Conservation (phyloP, 257 asterid genomes). For the Nicotiana sylvestris region DNA sequence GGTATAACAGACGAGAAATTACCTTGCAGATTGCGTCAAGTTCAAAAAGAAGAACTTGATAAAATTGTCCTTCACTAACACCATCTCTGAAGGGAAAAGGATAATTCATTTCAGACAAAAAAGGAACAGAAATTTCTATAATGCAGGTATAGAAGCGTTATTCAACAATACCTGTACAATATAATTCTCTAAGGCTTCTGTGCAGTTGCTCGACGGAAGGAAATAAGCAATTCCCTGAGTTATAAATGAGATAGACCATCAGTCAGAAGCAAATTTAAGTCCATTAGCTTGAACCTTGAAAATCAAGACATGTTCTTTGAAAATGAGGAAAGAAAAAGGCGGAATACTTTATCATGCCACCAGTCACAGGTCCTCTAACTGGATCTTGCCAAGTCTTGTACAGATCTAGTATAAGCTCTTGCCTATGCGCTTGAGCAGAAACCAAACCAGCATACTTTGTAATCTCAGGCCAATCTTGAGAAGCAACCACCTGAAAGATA, state of each 20-base stretch:
- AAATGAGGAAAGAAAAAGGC: neutral
- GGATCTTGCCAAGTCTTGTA: constrained; percentile 92
- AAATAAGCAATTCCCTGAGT: constrained; percentile 76
- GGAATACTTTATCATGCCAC: constrained; percentile 92
- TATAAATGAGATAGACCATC: neutral
- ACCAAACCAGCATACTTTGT: constrained; percentile 96
- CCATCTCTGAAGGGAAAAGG: constrained; percentile 64
- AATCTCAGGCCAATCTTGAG: constrained; percentile 98
- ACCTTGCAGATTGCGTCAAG: constrained; percentile 98
- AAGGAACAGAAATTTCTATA: neutral
- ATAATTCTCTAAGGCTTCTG: constrained; percentile 84
- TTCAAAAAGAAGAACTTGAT: constrained; percentile 86
- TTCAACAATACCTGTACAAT: constrained; percentile 57
- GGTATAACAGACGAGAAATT: neutral
- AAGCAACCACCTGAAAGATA: constrained; percentile 84
- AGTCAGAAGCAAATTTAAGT: neutral
- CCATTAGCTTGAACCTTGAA: neutral
- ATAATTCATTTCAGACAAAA: neutral
- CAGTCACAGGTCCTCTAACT: constrained; percentile 64
- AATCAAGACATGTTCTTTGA: neutral
- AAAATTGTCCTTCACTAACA: constrained; percentile 95
- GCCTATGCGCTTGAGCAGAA: constrained; percentile 94
- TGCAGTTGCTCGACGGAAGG: constrained; percentile 88
- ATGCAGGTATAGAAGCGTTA: neutral
- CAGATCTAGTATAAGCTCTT: constrained; percentile 86